Conservation (phyloP, 228 moss, liverwort and hornwort genomes). For the Sphagnum fallax region DNA sequence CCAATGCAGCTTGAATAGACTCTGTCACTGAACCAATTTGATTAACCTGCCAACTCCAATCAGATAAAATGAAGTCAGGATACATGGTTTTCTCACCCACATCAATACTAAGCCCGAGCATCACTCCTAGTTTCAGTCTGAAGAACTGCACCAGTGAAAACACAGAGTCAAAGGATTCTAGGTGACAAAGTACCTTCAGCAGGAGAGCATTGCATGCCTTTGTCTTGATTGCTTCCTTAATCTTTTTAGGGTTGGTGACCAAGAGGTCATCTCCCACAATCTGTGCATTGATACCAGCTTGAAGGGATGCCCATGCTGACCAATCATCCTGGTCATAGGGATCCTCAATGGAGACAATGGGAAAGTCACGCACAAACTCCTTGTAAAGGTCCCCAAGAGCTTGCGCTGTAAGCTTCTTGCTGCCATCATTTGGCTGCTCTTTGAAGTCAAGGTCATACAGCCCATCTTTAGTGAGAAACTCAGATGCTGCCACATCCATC, state of each 20-base stretch:
- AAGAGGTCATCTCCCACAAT: slow-evolving; percentile 68
- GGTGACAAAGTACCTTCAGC: slow-evolving; percentile 27
- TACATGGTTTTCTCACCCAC: no score
- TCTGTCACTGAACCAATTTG: slow-evolving; percentile 98
- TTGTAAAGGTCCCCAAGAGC: slow-evolving; percentile 91
- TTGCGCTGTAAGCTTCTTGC: slow-evolving; percentile 68
- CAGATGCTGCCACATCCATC: slow-evolving; percentile 65
- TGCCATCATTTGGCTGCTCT: slow-evolving; percentile 81
- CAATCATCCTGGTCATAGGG: slow-evolving; percentile 98
- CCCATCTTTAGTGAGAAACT: slow-evolving; percentile 70
- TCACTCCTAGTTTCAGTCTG: no score
- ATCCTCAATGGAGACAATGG: slow-evolving; percentile 91
- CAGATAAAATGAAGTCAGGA: no score
- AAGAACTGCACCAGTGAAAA: no score
- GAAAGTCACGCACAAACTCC: slow-evolving; percentile 77
- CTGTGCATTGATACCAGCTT: slow-evolving; percentile 60
- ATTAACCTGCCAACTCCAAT: slow-evolving; percentile 43
- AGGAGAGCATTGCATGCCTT: slow-evolving; percentile 82
- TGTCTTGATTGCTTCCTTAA: slow-evolving; percentile 74
- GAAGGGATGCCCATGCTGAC: slow-evolving; percentile 79
- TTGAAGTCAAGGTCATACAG: slow-evolving; percentile 91
- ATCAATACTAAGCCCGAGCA: no score
- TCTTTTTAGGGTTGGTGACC: slow-evolving; percentile 94
- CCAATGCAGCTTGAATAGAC: slow-evolving; percentile 88
- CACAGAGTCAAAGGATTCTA: no score